Base-by-base conservation (phyloP, 345 rosid genomes). In the Salix udensis region DNA sequence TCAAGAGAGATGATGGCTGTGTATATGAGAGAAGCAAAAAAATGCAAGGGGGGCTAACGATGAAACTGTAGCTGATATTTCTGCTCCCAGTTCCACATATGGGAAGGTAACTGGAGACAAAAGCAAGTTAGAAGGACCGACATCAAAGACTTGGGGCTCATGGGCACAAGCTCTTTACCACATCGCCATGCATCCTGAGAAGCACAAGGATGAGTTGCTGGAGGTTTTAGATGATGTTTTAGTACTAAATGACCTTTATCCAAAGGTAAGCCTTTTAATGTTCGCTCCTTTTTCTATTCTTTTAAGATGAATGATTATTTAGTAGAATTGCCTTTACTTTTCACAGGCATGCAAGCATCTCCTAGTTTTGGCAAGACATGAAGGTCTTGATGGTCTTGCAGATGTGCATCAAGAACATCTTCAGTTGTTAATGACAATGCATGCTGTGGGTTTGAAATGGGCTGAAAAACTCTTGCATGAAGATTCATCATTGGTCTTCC, bases 111-210 rank as follows among this genome's bases (percentile, higher is more conserved):
- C 40, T 18, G 50, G 77, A 39, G 82, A 72, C 72, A 73, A 48
- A 68, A 78, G 75, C 42, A 85, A 80, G 75, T 74, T 73, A 68
- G 76, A 66, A 36, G 81, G 71, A 69, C 80, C 66, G 74, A 23
- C 26, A 24, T 52, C 81, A 34, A 93, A 88, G 75, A 74, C 75
- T 5, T 90, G 97, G 97, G 82, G 87, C 76, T 86, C 94, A 5
- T 93, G 96, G 97, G 88, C 92, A 75, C 92, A 89, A 75, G 87
- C 95, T 60, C 98, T 96, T 76, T 84, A 89, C 85, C 69, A 40
- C 52, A 87, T 88, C 24, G 93, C 98, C 34, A 85, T 89, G 91
- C 85, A 87, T 73, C 99, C 99, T 37, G 96, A 89, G 80, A 86
- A 36, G 77, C 91, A 89, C 50, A 81, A 85, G 79, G 86, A 86